phyloP scores from a whole-genome alignment of 2,329 filamentous ascomycete genomes.

The Paracorniculantispora psalliotae region DNA sequence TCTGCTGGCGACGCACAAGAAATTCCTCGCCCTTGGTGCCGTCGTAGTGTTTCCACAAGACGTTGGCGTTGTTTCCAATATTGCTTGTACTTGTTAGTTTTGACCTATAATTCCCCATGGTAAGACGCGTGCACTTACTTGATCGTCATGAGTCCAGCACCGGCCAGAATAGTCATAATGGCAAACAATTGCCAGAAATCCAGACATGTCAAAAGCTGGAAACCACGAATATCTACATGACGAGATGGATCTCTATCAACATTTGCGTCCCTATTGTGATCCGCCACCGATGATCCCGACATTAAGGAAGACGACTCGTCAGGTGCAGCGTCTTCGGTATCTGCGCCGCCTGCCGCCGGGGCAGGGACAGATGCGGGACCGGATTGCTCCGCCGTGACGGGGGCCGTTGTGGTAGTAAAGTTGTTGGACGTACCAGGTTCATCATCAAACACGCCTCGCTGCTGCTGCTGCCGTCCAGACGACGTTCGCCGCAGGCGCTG shows the following conservation, averaged over 20 bases:
- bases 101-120: not conserved
- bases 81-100: slow-evolving; percentile 54
- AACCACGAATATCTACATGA: slow-evolving; percentile 85
- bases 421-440: slow-evolving; percentile 63
- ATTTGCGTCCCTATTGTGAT: slow-evolving; percentile 51
- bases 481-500: slow-evolving; percentile 38
- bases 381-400: slow-evolving; percentile 20
- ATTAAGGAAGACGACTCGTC: slow-evolving; percentile 81
- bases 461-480: slow-evolving; percentile 27
- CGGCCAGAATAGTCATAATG: slow-evolving; percentile 85
- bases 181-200: slow-evolving; percentile 91
- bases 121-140: slow-evolving; percentile 59
- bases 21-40: slow-evolving; percentile 65
- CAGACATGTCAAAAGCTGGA: slow-evolving; percentile 62
- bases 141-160: slow-evolving; percentile 96
- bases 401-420: slow-evolving; percentile 28
- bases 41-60: slow-evolving; percentile 84
- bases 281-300: slow-evolving; percentile 53
- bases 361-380: slow-evolving; percentile 8
- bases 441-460: slow-evolving; percentile 22
- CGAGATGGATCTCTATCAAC: slow-evolving; percentile 70
- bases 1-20: slow-evolving; percentile 74
- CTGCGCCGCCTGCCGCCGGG: slow-evolving; percentile 19
- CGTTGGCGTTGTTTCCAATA: slow-evolving; percentile 84
- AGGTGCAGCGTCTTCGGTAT: slow-evolving; percentile 18